Evolutionary conservation across 139 green algal genomes (phyloP).

Genomic region (Desmodesmus armatus): DNA sequence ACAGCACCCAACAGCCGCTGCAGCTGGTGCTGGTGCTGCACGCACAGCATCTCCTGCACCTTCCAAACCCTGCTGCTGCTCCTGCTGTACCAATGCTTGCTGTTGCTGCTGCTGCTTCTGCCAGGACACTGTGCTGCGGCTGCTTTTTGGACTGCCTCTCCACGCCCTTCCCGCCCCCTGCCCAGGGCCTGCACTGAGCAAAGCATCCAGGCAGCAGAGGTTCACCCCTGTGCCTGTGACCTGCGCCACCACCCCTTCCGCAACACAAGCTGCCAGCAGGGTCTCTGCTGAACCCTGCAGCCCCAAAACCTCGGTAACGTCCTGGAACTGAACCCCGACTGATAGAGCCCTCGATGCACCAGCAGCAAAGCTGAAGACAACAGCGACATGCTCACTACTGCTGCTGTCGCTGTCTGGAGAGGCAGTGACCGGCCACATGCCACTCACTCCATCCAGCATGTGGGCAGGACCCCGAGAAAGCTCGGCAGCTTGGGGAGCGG

Average conservation of each 20-base stretch:
- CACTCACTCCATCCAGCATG: slow-evolving; percentile 2
- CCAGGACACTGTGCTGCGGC: neutral
- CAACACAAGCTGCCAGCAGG: neutral
- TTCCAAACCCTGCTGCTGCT: neutral
- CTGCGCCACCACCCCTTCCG: neutral
- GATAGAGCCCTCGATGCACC: slow-evolving; percentile 15
- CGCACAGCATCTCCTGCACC: neutral
- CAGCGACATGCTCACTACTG: neutral
- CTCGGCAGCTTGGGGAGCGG: neutral
- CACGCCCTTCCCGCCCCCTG: no score
- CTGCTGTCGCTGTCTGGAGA: neutral
- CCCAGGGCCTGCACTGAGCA: neutral
- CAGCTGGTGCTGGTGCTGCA: neutral
- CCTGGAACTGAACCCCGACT: neutral
- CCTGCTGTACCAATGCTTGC: neutral
- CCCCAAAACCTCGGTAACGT: slow-evolving; percentile 18
- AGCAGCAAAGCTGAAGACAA: slow-evolving; percentile 27
- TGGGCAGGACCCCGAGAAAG: neutral
- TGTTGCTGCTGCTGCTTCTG: slow-evolving; percentile 22
- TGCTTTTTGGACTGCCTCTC: neutral
- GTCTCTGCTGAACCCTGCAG: neutral
- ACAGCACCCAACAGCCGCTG: neutral
- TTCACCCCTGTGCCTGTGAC: neutral
- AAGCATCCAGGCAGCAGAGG: neutral
- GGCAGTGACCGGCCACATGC: slow-evolving; percentile 1